Percentiles rank a stretch among this genome's conserved stretches.
These are phyloP conservation scores for Acrocalymma vagum DNA, from an alignment of 2,329 filamentous ascomycete genomes.

Conservation along the genomic window DNA sequence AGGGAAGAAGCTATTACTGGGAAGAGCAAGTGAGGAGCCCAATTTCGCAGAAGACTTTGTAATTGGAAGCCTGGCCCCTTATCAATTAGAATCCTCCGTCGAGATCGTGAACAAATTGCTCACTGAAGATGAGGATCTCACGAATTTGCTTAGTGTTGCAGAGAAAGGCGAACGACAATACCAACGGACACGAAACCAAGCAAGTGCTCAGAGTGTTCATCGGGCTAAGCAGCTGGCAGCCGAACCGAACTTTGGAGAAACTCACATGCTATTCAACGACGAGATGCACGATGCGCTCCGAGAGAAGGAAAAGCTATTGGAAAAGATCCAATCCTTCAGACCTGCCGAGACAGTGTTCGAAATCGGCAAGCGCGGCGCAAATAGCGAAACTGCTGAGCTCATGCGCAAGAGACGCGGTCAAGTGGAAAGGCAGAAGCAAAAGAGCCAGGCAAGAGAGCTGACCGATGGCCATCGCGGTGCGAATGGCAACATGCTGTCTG, in stretches of 20 bases:
- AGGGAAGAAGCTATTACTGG: slow-evolving; percentile 81
- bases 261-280: slow-evolving; percentile 79
- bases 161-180: slow-evolving; percentile 93
- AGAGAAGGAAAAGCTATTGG: slow-evolving; percentile 85
- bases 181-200: slow-evolving; percentile 85
- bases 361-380: slow-evolving; percentile 75
- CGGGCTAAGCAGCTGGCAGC: slow-evolving; percentile 80
- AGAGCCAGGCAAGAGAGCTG: slow-evolving; percentile 49
- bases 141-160: slow-evolving; percentile 74
- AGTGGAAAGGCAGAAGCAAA: slow-evolving; percentile 66
- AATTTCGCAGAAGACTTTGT: slow-evolving; percentile 86
- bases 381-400: slow-evolving; percentile 73
- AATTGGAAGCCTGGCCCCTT: slow-evolving; percentile 77
- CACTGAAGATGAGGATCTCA: slow-evolving; percentile 77
- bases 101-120: slow-evolving; percentile 87
- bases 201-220: slow-evolving; percentile 89
- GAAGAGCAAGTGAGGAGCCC: slow-evolving; percentile 66
- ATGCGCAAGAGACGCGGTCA: slow-evolving; percentile 77
- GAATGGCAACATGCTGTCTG: slow-evolving; percentile 5
- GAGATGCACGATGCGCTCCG: slow-evolving; percentile 68
- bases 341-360: slow-evolving; percentile 98
- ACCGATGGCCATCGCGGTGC: slow-evolving; percentile 25
- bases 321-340: slow-evolving; percentile 85
- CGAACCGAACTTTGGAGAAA: slow-evolving; percentile 73
- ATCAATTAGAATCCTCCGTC: slow-evolving; percentile 75